A percentile compares a stretch with the other conserved stretches of the same genome.
phyloP scores from a whole-genome alignment of 129 eudicot genomes.

The Heracleum sosnowskyi region DNA sequence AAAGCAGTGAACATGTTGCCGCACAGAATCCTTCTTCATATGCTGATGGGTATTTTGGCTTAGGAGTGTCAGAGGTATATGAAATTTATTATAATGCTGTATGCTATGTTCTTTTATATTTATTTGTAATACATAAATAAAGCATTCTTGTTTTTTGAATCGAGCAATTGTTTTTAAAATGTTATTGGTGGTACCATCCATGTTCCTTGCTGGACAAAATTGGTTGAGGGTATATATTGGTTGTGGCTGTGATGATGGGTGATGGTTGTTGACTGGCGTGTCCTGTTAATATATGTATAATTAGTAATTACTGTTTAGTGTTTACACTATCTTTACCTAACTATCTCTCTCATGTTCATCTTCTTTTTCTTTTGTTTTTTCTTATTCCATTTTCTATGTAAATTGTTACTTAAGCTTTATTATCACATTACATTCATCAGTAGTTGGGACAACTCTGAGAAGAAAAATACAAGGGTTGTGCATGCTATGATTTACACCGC shows the following conservation, averaged over 20 bases:
- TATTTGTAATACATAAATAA: not conserved
- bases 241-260: not conserved
- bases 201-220: not conserved
- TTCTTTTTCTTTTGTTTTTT: not conserved
- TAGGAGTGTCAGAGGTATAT: slow-evolving; percentile 33
- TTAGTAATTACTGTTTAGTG: too few relatives aligned
- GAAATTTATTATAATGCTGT: not conserved
- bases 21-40: slow-evolving; percentile 20
- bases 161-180: not conserved
- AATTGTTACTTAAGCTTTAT: not conserved
- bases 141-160: not conserved
- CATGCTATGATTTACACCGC: not conserved
- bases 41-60: slow-evolving; percentile 26
- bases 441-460: not conserved
- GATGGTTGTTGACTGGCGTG: not conserved
- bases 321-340: too few relatives aligned
- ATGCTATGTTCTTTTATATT: not conserved
- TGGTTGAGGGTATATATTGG: not conserved
- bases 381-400: too few relatives aligned
- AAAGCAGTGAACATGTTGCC: slow-evolving; percentile 28
- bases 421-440: not conserved
- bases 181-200: not conserved
- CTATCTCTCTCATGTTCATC: not conserved
- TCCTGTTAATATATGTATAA: not conserved
- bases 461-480: not conserved